phyloP scores from a whole-genome alignment of 257 asterid genomes.

The Nicotiana otophora region DNA sequence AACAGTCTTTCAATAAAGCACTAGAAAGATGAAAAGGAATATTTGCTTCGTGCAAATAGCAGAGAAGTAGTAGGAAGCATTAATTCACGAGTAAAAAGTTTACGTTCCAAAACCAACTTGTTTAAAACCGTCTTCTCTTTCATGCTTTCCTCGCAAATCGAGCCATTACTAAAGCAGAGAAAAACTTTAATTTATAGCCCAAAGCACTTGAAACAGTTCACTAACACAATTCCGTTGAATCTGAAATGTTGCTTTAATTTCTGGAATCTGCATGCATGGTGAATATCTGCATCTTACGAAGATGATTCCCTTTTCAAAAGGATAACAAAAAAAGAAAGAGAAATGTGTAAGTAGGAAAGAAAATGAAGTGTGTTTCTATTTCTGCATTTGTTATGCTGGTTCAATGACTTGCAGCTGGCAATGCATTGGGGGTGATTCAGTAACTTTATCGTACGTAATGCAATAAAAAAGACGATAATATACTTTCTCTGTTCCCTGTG shows the following conservation, averaged over 20 bases:
- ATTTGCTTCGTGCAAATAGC: neutral
- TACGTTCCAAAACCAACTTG: neutral
- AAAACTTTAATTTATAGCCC: neutral
- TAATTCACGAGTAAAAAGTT: neutral
- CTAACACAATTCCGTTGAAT: neutral
- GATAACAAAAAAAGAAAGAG: neutral
- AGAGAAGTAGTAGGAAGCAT: too few relatives aligned
- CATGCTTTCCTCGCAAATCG: neutral
- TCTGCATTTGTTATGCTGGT: neutral
- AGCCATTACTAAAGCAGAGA: neutral
- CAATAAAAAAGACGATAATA: neutral
- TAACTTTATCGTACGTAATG: conserved; percentile 13
- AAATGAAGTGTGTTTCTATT: neutral
- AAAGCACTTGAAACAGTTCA: neutral
- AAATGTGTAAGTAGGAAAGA: neutral
- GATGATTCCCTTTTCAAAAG: neutral
- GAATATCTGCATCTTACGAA: neutral
- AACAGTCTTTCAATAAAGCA: neutral
- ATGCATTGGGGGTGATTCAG: neutral
- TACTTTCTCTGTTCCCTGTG: too few relatives aligned
- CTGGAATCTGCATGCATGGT: conserved; percentile 1
- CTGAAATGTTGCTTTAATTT: neutral
- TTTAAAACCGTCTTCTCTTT: neutral
- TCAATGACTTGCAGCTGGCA: conserved; percentile 11
- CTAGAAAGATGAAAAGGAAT: neutral